These are phyloP conservation scores for Colletotrichum trifolii DNA, from an alignment of 2,329 filamentous ascomycete genomes.

Conservation along the genomic window DNA sequence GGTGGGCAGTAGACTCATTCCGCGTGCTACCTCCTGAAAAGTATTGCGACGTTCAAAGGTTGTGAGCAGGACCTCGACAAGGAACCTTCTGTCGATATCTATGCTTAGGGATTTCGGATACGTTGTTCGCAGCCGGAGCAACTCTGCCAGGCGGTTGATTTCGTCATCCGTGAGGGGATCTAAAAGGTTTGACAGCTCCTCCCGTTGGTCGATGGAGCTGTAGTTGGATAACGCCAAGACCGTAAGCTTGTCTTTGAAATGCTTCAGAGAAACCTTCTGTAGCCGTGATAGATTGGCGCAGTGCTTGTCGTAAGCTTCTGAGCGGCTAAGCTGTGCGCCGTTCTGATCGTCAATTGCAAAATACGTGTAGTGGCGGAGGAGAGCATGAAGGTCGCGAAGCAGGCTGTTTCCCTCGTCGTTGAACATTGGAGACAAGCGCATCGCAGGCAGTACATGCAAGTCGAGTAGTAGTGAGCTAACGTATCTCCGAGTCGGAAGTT, in stretches of 20 bases:
- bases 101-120: slow-evolving; percentile 81
- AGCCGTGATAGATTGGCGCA: slow-evolving; percentile 81
- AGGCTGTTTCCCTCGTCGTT: slow-evolving; percentile 79
- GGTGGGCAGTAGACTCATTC: slow-evolving; percentile 83
- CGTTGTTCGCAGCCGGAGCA: slow-evolving; percentile 81
- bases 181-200: slow-evolving; percentile 82
- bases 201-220: slow-evolving; percentile 82
- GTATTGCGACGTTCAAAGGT: slow-evolving; percentile 81
- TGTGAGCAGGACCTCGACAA: slow-evolving; percentile 78
- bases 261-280: slow-evolving; percentile 80
- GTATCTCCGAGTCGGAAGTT: slow-evolving; percentile 92
- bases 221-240: slow-evolving; percentile 94
- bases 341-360: slow-evolving; percentile 95
- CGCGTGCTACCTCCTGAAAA: slow-evolving; percentile 82
- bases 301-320: slow-evolving; percentile 83
- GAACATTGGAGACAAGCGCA: slow-evolving; percentile 83
- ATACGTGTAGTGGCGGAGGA: slow-evolving; percentile 88
- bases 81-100: slow-evolving; percentile 70
- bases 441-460: slow-evolving; percentile 81
- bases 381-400: slow-evolving; percentile 80
- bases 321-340: slow-evolving; percentile 77
- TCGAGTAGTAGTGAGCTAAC: slow-evolving; percentile 90
- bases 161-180: slow-evolving; percentile 79
- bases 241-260: slow-evolving; percentile 91
- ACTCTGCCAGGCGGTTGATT: slow-evolving; percentile 72